Evolutionary conservation across 2,329 filamentous ascomycete species (phyloP), one percentile per base, ranked within the genome.

Genomic region (Fusarium pseudonygamai): DNA sequence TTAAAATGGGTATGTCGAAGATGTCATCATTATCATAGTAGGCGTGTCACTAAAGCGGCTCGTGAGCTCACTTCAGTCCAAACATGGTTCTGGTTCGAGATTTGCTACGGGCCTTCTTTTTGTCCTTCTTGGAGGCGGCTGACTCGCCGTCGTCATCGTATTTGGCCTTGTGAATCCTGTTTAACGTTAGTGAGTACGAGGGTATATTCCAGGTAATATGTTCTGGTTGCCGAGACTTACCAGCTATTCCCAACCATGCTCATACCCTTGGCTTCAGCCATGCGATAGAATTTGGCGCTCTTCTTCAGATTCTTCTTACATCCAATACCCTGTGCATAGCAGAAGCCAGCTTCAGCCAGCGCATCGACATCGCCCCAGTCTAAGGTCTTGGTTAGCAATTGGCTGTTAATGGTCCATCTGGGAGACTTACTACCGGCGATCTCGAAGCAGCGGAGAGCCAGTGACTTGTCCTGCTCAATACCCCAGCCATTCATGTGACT

Each of bases 401-500:
- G 18, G 24, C 28, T 30, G 20, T 45, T 7, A 28, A 26, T n/a
- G 7, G 18, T 22, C 28, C 30, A 32, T 7, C 16, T 20, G 20
- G 37, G 39, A 26, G 16, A 73, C 90, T 86, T 84, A 92, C 90
- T 93, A 59, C 94, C 96, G 46, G 96, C 96, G 76, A 98, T 97
- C 82, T 99, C 96, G 80, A 98, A 99, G 80, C 96, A 99, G 60
- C 95, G 89, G 78, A 99, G 83, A 1, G 95, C 96, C 67, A 98
- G 87, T 10, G 89, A 84, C 81, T 96, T 97, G 80, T 99, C 96
- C 82, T 97, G 95, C 76, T 96, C 91, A 43, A 97, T 97, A 22
- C 96, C 96, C 96, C 96, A 99, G 10, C 96, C 96, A 77, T 99
- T 98, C 90, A 98, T 95, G 80, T 98, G 96, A 80, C 94, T 97